Percentiles rank a stretch among this genome's conserved stretches.
These are phyloP conservation scores for Yamadazyma sp. DNA, from an alignment of 805 yeast genomes.

Conservation along the genomic window DNA sequence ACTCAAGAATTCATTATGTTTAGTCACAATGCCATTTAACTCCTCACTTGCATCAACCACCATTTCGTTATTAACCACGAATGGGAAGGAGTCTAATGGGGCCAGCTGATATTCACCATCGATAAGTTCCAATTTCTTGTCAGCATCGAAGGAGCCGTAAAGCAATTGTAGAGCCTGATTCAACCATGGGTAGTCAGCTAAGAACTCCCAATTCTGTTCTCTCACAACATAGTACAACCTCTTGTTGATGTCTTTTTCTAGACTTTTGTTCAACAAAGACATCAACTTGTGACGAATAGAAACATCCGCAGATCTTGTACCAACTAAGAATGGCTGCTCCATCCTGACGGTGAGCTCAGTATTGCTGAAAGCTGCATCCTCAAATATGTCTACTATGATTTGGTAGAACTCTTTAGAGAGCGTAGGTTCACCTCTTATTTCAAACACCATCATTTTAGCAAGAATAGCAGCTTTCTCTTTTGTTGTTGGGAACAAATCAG, in stretches of 20 bases:
- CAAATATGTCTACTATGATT: constrained; percentile 84
- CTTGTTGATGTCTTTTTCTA: constrained; percentile 75
- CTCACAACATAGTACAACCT: constrained; percentile 83
- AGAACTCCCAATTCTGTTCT: constrained; percentile 96
- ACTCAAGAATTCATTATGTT: constrained; percentile 31
- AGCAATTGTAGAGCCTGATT: constrained; percentile 88
- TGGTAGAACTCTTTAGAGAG: constrained; percentile 77
- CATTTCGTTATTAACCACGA: constrained; percentile 25
- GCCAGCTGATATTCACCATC: constrained; percentile 54
- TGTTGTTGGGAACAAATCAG: constrained; percentile 86
- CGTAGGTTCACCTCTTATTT: constrained; percentile 79
- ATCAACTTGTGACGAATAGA: constrained; percentile 73
- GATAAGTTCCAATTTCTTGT: constrained; percentile 45
- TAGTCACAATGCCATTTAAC: constrained; percentile 22
- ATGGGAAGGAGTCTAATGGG: constrained; percentile 46
- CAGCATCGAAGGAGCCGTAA: constrained; percentile 70
- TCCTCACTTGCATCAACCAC: constrained; percentile 26
- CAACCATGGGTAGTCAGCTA: constrained; percentile 92
- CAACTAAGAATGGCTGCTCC: constrained; percentile 96
- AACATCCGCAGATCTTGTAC: constrained; percentile 81
- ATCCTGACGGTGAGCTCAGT: constrained; percentile 90
- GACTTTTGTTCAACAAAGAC: constrained; percentile 72
- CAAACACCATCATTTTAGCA: constrained; percentile 91
- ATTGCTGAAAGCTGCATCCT: constrained; percentile 70
- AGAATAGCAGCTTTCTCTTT: constrained; percentile 95